Percentiles rank a stretch among this genome's conserved stretches.
Conservation (phyloP, 495 filamentous ascomycete genomes). For the Penicillium ochrochloron region DNA sequence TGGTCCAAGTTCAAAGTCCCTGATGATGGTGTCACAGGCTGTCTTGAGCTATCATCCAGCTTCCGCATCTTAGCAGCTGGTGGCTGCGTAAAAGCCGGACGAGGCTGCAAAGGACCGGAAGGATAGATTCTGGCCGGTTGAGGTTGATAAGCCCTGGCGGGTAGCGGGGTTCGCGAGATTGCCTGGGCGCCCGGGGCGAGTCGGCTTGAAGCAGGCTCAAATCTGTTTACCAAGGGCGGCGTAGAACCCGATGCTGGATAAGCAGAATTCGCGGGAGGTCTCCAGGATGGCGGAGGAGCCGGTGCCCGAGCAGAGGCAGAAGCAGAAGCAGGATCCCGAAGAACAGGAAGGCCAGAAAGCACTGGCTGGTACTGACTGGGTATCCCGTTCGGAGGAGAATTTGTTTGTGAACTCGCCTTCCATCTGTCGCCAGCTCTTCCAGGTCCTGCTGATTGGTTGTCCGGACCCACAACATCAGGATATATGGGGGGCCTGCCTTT, state of each 20-base stretch:
- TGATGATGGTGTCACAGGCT: background rate
- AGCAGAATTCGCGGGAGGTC: background rate
- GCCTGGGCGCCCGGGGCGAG: background rate
- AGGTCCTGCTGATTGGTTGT: background rate
- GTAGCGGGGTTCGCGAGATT: background rate
- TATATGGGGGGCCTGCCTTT: background rate
- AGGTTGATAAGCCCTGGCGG: background rate
- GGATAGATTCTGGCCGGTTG: background rate
- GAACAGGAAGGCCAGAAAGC: background rate
- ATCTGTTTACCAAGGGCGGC: background rate
- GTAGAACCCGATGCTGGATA: background rate
- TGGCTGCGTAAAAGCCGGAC: background rate
- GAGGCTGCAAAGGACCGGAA: background rate
- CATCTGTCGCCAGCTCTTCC: background rate
- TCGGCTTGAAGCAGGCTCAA: background rate
- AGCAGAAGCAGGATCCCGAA: background rate
- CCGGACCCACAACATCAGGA: background rate
- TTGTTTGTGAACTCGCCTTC: background rate
- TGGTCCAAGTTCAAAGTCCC: background rate
- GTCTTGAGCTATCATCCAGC: constrained; percentile 15
- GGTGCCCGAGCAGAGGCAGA: background rate
- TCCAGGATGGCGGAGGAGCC: background rate
- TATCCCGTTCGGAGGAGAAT: background rate
- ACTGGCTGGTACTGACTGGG: background rate
- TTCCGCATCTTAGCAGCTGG: constrained; percentile 12